Evolutionary conservation across 1,139 yeast species (phyloP).

Genomic region (Diutina rugosa): DNA sequence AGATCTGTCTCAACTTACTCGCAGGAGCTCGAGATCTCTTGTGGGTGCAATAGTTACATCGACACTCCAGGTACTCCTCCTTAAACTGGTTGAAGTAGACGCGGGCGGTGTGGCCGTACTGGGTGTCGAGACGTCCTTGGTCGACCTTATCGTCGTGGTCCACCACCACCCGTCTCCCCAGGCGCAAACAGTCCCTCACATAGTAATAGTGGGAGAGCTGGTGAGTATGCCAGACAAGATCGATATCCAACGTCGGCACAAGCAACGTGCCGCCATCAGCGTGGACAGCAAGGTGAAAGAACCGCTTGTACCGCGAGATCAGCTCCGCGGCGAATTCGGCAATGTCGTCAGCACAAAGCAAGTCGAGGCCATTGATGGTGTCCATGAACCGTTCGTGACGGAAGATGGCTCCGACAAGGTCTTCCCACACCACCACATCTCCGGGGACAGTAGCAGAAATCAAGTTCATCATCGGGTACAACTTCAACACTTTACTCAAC

Average conservation of each 20-base stretch:
- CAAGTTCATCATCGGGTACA: constrained; percentile 10
- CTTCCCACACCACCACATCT: constrained; percentile 12
- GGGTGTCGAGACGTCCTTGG: constrained; percentile 9
- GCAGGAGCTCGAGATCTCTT: not conserved
- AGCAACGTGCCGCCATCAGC: constrained; percentile 7
- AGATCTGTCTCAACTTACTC: not conserved
- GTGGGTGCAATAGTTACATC: constrained; percentile 12
- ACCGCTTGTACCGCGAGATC: constrained; percentile 13
- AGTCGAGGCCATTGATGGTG: constrained; percentile 17
- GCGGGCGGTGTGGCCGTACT: constrained; percentile 12
- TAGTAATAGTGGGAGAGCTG: constrained; percentile 13
- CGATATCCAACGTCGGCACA: constrained; percentile 27
- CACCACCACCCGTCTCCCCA: constrained; percentile 7
- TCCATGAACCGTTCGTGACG: constrained; percentile 20
- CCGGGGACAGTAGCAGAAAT: constrained; percentile 10
- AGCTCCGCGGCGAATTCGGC: constrained; percentile 12
- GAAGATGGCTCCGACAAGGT: constrained; percentile 18
- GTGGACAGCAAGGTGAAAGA: constrained; percentile 11
- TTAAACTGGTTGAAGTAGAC: constrained; percentile 9
- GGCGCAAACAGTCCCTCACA: constrained; percentile 9
- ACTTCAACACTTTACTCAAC: constrained; percentile 5
- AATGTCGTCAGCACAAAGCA: constrained; percentile 15
- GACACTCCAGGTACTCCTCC: constrained; percentile 16
- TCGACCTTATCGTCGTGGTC: constrained; percentile 19
- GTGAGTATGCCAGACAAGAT: constrained; percentile 28